Base-by-base conservation (phyloP, 2,329 filamentous ascomycete genomes). In the Chaetomium globosum region DNA sequence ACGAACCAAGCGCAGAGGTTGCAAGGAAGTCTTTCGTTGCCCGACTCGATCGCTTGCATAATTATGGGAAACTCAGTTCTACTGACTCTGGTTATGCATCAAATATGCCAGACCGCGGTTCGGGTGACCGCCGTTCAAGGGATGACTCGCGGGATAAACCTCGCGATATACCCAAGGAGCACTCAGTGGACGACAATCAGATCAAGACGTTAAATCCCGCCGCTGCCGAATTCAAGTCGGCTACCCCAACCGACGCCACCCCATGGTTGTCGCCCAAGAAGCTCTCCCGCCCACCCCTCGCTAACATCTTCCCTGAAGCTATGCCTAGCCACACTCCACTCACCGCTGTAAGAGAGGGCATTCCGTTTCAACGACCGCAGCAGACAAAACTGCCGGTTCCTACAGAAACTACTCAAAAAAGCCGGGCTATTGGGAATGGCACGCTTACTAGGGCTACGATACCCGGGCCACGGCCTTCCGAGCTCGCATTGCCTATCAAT, bases 221-320 rank as follows among this genome's bases (percentile, higher is more conserved):
- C 21, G 71, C 72, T 4, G 67, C 69, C 23, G 70, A 73, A 61
- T 73, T 73, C 61, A 71, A 62, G 62, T 67, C 65, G 4, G 59
- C 60, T 9, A 21, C 21, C 6, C 49, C 33, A 9, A 53, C 30
- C 4, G 53, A 60, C 2, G 26, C 12, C 28, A 30, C 65, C 7
- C 65, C 58, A 6, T 49, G 54, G 10, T 19, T 68, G 1, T 58
- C 65, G 6, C 69, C 69, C n/a, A 71, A 67, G 61, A 69, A 64
- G 62, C 21, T 70, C 9, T 64, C 61, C 6, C 69, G 71, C 10
- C 53, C 56, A 6, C 69, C 70, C 0, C 64, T 72, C 16, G 64
- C 67, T 3, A 70, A 69, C 55, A 57, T 71, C 9, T 69, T 70
- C 36, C 67, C 65, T 3, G 52, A 67, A 30, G 64, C 61, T 1